Evolutionary conservation across 2,329 filamentous ascomycete species (phyloP).

Genomic region (Neopestalotiopsis sp.): DNA sequence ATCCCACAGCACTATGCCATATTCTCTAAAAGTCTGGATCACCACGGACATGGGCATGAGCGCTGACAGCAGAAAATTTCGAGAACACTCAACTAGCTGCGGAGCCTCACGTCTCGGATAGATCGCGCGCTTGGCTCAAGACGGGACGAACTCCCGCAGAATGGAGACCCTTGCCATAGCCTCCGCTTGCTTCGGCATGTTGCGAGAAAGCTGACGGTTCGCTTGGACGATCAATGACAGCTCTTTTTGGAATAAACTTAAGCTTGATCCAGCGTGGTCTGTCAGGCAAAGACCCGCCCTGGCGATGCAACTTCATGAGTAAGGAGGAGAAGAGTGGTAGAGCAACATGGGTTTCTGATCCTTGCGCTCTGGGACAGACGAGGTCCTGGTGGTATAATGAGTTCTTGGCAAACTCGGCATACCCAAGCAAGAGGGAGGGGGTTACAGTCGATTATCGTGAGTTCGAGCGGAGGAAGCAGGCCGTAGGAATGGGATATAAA

Average conservation of each 20-base stretch:
- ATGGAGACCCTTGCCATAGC: neutral
- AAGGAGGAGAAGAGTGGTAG: neutral
- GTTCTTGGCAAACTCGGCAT: neutral
- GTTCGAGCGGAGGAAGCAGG: neutral
- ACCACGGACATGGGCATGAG: neutral
- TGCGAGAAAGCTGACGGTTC: slow-evolving; percentile 8
- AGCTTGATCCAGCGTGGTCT: slow-evolving; percentile 5
- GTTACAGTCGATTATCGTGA: neutral
- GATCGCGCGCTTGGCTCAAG: slow-evolving; percentile 10
- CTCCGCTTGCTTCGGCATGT: slow-evolving; percentile 1
- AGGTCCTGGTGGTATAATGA: slow-evolving; percentile 4
- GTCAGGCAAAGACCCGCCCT: neutral
- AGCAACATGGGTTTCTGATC: neutral
- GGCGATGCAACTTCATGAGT: neutral
- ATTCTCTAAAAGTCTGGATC: neutral
- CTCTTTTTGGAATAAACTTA: slow-evolving; percentile 6
- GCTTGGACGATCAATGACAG: neutral
- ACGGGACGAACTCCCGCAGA: slow-evolving; percentile 10
- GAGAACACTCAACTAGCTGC: slow-evolving; percentile 3
- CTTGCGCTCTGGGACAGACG: neutral
- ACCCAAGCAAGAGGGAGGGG: neutral
- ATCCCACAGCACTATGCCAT: neutral
- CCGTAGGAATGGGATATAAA: neutral
- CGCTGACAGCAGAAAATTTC: slow-evolving; percentile 1
- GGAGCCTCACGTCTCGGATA: slow-evolving; percentile 15